A percentile compares a stretch with the other conserved stretches of the same genome.
These are phyloP conservation scores for Spathaspora sp. DNA, from an alignment of 805 yeast genomes.

Conservation along the genomic window DNA sequence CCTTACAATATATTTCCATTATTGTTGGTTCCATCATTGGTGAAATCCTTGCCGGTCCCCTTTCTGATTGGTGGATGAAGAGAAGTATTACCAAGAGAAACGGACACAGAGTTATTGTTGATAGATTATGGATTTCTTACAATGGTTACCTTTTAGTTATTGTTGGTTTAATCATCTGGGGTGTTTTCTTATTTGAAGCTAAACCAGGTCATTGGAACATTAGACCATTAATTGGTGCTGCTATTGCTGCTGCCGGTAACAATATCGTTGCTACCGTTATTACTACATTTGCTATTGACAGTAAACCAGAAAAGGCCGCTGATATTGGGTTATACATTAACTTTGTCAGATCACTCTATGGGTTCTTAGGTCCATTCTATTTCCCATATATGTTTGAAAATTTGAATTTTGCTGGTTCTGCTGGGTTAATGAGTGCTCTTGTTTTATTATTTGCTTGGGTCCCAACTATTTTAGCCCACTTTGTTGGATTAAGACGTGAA, in stretches of 20 bases:
- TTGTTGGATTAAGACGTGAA: conserved; percentile 5
- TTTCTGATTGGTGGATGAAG: conserved; percentile 22
- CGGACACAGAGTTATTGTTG: conserved; percentile 8
- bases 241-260: conserved; percentile 19
- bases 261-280: conserved; percentile 20
- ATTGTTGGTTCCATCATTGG: conserved; percentile 21
- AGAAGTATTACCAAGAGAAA: conserved; percentile 4
- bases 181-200: conserved; percentile 14
- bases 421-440: conserved; percentile 9
- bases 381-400: conserved; percentile 21
- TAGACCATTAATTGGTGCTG: conserved; percentile 19
- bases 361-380: conserved; percentile 24
- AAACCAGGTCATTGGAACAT: conserved; percentile 15
- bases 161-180: conserved; percentile 19
- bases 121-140: conserved; percentile 20
- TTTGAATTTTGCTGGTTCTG: conserved; percentile 9
- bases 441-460: conserved; percentile 6
- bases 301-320: conserved; percentile 12
- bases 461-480: conserved; percentile 1
- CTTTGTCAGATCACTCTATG: conserved; percentile 17
- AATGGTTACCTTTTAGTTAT: conserved; percentile 15
- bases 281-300: conserved; percentile 19
- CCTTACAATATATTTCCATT: conserved; percentile 18
- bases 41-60: conserved; percentile 18
- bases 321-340: conserved; percentile 18